Evolutionary conservation across 495 filamentous ascomycete species (phyloP).

Genomic region (Penicillium tannophilum): DNA sequence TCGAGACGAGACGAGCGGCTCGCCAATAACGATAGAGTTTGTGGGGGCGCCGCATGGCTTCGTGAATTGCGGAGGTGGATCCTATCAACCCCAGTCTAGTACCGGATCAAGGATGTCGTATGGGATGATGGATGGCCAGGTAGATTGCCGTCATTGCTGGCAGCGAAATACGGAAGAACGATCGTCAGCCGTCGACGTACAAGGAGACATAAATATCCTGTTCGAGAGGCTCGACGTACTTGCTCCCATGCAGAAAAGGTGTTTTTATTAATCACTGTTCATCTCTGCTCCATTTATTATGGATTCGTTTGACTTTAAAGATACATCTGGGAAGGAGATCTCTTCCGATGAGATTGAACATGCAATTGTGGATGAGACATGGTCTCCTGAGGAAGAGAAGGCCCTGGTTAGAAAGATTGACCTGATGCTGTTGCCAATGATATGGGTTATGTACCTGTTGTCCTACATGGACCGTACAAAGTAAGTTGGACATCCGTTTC

Average conservation of each 20-base stretch:
- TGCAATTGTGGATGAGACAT: constrained; percentile 12
- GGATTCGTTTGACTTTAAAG: constrained; percentile 11
- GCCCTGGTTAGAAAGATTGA: constrained; percentile 52
- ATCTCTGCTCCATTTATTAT: constrained; percentile 1
- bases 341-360: constrained; percentile 26
- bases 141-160: constrained; percentile 8
- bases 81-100: constrained; percentile 11
- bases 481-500: constrained; percentile 3
- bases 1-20: constrained; percentile 8
- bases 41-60: constrained; percentile 4
- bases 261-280: background rate
- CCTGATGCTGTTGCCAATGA: constrained; percentile 46
- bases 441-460: constrained; percentile 54
- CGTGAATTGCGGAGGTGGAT: constrained; percentile 12
- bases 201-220: constrained; percentile 8
- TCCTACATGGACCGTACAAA: constrained; percentile 52
- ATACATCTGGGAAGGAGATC: constrained; percentile 13
- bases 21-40: constrained; percentile 5
- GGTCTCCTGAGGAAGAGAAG: constrained; percentile 26
- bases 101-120: constrained; percentile 5
- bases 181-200: background rate
- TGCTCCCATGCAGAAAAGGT: background rate
- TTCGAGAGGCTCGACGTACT: background rate
- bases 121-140: constrained; percentile 8
- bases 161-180: background rate